Percentiles rank a stretch among this genome's conserved stretches.
Conservation (phyloP, 148 eudicot species). For the Mesembryanthemum crystallinum region DNA sequence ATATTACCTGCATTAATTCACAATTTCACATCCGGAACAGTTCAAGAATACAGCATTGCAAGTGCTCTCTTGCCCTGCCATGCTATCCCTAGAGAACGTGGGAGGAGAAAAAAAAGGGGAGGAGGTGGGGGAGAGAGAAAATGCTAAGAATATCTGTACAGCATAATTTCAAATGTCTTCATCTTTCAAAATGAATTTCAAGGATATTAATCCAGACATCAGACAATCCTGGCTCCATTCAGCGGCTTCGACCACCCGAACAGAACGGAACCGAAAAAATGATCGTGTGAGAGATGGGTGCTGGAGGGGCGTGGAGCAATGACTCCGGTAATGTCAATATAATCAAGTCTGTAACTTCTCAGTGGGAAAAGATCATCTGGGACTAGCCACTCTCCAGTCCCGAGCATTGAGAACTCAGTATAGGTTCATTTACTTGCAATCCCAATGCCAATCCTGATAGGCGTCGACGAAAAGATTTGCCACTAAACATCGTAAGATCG, state of each 20-base stretch:
- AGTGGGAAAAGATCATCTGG: constrained; percentile 15
- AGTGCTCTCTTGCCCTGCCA: too few relatives aligned
- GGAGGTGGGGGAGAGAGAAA: too few relatives aligned
- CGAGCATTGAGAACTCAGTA: constrained; percentile 6
- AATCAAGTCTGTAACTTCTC: constrained; percentile 9
- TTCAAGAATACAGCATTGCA: too few relatives aligned
- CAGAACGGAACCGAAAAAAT: background rate
- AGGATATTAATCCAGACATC: background rate
- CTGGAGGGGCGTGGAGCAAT: constrained; percentile 2
- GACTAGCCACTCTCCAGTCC: constrained; percentile 1
- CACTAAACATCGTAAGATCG: background rate
- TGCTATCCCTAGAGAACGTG: too few relatives aligned
- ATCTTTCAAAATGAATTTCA: constrained; percentile 3
- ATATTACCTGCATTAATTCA: too few relatives aligned
- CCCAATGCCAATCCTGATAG: constrained; percentile 5
- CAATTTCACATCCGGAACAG: too few relatives aligned
- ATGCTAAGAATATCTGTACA: too few relatives aligned
- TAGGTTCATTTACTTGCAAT: constrained; percentile 13
- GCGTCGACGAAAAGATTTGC: background rate
- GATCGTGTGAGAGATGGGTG: background rate
- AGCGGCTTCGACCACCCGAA: background rate
- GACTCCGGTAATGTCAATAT: constrained; percentile 5
- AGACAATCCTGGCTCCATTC: background rate
- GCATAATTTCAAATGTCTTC: constrained; percentile 5
- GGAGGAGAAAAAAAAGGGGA: too few relatives aligned